phyloP scores from a whole-genome alignment of 257 asterid genomes.

The Cinchona pubescens region DNA sequence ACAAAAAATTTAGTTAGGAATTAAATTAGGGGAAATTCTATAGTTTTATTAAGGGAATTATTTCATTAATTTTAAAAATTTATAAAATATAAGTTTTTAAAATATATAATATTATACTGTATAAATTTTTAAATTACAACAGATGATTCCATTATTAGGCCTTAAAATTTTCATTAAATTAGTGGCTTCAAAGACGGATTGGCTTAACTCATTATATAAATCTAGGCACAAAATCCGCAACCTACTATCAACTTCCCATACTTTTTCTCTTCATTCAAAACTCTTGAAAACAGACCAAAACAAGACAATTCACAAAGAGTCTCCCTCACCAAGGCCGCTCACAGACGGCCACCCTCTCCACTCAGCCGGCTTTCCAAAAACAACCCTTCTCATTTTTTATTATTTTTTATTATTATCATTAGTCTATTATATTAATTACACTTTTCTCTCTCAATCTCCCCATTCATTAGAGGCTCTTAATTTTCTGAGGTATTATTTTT shows the following conservation, averaged over 20 bases:
- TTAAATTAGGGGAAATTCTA: constrained; percentile 9
- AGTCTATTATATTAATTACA: no score
- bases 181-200: constrained; percentile 20
- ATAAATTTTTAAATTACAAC: no score
- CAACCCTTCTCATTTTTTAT: not conserved
- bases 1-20: not conserved
- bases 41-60: no score
- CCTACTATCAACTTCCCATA: constrained; percentile 21
- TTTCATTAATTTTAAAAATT: no score
- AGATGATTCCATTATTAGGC: no score
- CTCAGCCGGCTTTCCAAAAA: constrained; percentile 34
- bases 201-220: constrained; percentile 1
- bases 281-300: not conserved
- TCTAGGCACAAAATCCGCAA: constrained; percentile 24
- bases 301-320: constrained; percentile 10
- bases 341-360: constrained; percentile 31
- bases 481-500: not conserved
- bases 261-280: not conserved
- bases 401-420: no score
- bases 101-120: no score
- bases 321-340: constrained; percentile 34
- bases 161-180: no score
- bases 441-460: no score
- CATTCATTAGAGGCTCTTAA: not conserved
- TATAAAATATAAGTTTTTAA: no score